Conservation (phyloP, 2,329 filamentous ascomycete genomes). For the Trichophyton rubrum region DNA sequence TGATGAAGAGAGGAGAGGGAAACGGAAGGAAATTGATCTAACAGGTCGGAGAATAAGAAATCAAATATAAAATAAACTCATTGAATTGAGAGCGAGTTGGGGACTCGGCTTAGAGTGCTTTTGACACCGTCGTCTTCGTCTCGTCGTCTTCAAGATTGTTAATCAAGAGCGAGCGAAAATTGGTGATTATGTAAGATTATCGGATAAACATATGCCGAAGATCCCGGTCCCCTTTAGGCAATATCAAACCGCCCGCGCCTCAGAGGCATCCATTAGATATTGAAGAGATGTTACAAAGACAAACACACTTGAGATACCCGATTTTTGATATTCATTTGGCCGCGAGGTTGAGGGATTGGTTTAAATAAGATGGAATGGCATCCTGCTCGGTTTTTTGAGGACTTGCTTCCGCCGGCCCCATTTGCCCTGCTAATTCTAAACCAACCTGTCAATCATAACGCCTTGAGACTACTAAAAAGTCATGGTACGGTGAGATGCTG, state of each 20-base stretch:
- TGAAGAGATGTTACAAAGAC: neutral
- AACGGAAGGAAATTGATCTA: constrained; percentile 1
- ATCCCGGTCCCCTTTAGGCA: neutral
- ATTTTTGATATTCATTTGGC: neutral
- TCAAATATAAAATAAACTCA: neutral
- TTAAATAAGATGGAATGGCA: constrained; percentile 26
- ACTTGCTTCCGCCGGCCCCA: constrained; percentile 17
- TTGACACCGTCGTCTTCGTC: neutral
- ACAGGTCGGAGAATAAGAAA: neutral
- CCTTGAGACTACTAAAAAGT: constrained; percentile 26
- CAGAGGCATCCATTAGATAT: no score
- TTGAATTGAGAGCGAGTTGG: neutral
- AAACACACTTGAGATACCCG: neutral
- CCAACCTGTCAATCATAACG: constrained; percentile 43
- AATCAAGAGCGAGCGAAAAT: constrained; percentile 3
- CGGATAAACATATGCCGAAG: neutral
- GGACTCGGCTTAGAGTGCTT: neutral
- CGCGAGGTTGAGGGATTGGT: neutral
- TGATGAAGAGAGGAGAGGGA: constrained; percentile 8
- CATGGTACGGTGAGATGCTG: constrained; percentile 19
- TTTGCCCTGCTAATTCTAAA: constrained; percentile 49
- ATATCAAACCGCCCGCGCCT: neutral
- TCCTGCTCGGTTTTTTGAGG: constrained; percentile 30
- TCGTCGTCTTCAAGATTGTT: neutral
- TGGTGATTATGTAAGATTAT: constrained; percentile 2